phyloP scores from a whole-genome alignment of 2,329 filamentous ascomycete genomes.

The Cordyceps tenuipes region DNA sequence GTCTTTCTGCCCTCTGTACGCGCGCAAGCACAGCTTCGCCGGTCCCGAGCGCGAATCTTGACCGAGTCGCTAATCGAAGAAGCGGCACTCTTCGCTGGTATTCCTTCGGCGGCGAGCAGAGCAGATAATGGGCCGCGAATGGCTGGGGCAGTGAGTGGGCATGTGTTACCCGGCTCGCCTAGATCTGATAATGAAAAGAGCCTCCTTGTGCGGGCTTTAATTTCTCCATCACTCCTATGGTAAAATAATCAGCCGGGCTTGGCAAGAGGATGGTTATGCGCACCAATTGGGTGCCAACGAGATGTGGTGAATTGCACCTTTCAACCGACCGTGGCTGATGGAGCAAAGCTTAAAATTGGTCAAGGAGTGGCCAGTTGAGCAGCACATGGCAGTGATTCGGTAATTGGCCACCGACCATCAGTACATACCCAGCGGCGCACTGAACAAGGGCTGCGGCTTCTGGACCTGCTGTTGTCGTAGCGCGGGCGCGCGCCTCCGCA shows the following conservation, averaged over 20 bases:
- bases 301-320: not conserved
- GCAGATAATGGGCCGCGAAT: not conserved
- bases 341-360: not conserved
- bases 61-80: too few relatives aligned
- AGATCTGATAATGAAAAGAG: not conserved
- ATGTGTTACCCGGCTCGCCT: not conserved
- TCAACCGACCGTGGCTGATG: not conserved
- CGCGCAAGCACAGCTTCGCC: too few relatives aligned
- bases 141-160: not conserved
- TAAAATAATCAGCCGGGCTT: not conserved
- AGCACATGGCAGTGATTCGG: not conserved
- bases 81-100: too few relatives aligned
- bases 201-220: not conserved
- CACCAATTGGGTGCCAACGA: not conserved
- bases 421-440: not conserved
- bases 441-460: not conserved
- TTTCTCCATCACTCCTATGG: not conserved
- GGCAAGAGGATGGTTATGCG: not conserved
- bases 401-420: not conserved
- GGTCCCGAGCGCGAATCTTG: too few relatives aligned
- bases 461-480: not conserved
- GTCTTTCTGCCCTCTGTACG: not conserved
- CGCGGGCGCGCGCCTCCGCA: not conserved
- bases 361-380: not conserved
- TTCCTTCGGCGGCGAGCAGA: not conserved